Conservation (phyloP, 371 early-diverging fungal species). For the Umbelopsis sp. region DNA sequence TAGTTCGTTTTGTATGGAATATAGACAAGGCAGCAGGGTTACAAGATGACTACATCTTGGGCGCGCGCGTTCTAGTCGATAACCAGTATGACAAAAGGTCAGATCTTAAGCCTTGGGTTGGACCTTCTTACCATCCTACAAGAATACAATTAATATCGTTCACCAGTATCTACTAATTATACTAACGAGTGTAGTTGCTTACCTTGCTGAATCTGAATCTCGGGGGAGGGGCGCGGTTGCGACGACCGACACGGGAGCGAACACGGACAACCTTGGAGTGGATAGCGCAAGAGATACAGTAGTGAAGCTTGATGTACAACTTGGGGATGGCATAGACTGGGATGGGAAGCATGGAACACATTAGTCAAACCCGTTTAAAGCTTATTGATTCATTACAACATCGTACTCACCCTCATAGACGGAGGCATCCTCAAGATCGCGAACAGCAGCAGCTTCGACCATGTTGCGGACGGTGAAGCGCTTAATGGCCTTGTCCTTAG, state of each 20-base stretch:
- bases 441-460: constrained; percentile 97
- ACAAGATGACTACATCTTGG: neutral
- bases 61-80: neutral
- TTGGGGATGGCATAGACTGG: constrained; percentile 95
- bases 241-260: constrained; percentile 88
- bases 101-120: constrained; percentile 14
- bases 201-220: constrained; percentile 82
- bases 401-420: constrained; percentile 81
- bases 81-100: neutral
- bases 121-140: constrained; percentile 18
- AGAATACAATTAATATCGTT: neutral
- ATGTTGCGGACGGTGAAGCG: constrained; percentile 97
- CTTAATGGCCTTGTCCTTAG: constrained; percentile 99
- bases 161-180: neutral
- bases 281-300: constrained; percentile 99
- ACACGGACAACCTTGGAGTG: constrained; percentile 98
- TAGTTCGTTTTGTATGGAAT: neutral
- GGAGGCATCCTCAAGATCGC: constrained; percentile 96
- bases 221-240: constrained; percentile 93
- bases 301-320: constrained; percentile 96
- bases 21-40: neutral
- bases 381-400: no score
- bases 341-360: neutral
- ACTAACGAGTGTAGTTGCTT: neutral
- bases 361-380: neutral